Evolutionary conservation across 1,284 basidiomycete species (phyloP), one percentile per base, ranked within the genome.

Genomic region (Malassezia dermatis): DNA sequence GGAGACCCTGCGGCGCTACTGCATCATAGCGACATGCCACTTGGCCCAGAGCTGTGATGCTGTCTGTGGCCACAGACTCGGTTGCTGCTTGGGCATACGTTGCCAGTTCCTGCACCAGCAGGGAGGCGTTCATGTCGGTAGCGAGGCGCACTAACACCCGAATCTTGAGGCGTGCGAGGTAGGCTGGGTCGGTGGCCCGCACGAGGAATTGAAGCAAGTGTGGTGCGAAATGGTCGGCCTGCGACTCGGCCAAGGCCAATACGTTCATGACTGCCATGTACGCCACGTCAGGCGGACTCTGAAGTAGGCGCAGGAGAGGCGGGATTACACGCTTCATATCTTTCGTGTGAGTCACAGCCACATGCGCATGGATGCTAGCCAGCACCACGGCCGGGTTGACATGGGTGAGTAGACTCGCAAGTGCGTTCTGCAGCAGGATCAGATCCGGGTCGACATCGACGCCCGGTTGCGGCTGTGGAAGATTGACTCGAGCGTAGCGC

Each of bases 401-500:
- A 44, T 60, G 67, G 24, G 59, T 41, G 2, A 71, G 51, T 12
- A 72, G 54, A 1, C 51, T 51, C 17, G 62, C 52, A 1, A 62
- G 47, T n/a, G 66, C 65, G 43, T 30, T 40, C 10, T 70, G 53
- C 4, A 74, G 61, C 8, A 73, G 51, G 23, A 61, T 52, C 1
- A 72, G 65, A 45, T 74, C 71, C 0, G 52, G 43, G 12, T 73
- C 69, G 11, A 68, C n/a, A 34, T 34, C 30, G 63, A 49, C 21
- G 58, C 89, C 88, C 63, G 27, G 13, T 4, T 42, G 17, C 2
- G 65, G 64, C 32, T 40, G 35, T 7, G 48, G 37, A 1, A 68
- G 45, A 37, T 68, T 60, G 6, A 53, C 85, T 81, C 27, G 84
- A 79, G 84, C 86, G 73, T 99, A 99, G 56, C 86, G 79, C 43